phyloP scores from a whole-genome alignment of 139 green algal genomes.

The Choricystis sp. region DNA sequence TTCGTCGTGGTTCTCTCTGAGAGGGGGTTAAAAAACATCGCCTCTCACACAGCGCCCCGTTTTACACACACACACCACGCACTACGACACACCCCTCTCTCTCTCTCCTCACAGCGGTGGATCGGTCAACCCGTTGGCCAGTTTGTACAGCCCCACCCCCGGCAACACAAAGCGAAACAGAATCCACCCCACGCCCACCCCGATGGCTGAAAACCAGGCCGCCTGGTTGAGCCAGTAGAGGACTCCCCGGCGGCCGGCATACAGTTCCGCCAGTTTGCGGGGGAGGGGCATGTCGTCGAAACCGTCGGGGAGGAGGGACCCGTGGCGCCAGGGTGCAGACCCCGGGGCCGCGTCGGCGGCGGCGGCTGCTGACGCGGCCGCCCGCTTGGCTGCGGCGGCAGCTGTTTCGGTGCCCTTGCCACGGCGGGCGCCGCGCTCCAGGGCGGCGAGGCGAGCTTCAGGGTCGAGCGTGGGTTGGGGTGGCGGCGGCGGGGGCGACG shows the following conservation, averaged over 20 bases:
- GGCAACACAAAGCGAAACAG: slow-evolving; percentile 64
- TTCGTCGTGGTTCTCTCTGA: too few relatives aligned
- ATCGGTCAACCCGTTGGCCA: slow-evolving; percentile 31
- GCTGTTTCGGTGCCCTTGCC: not conserved
- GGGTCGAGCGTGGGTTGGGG: not conserved
- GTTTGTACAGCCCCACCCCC: slow-evolving; percentile 53
- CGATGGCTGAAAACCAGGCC: slow-evolving; percentile 9
- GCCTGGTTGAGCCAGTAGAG: slow-evolving; percentile 57
- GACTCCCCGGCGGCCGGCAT: slow-evolving; percentile 47
- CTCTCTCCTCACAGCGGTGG: too few relatives aligned
- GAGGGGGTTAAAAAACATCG: too few relatives aligned
- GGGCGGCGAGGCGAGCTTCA: not conserved
- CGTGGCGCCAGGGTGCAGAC: slow-evolving; percentile 40
- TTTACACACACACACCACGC: too few relatives aligned
- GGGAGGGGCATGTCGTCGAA: slow-evolving; percentile 44
- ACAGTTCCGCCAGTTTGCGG: slow-evolving; percentile 45
- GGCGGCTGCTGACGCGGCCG: too few relatives aligned
- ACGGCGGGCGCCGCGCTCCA: not conserved
- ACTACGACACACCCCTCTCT: too few relatives aligned
- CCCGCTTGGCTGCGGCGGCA: too few relatives aligned
- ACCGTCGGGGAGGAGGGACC: slow-evolving; percentile 57
- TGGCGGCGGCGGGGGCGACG: too few relatives aligned
- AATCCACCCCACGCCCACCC: slow-evolving; percentile 43
- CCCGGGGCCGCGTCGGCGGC: too few relatives aligned
- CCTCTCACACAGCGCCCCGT: too few relatives aligned